Percentiles rank a stretch among this genome's conserved stretches.
These are phyloP conservation scores for Neopestalotiopsis rosae DNA, from an alignment of 2,329 filamentous ascomycete genomes.

Conservation along the genomic window DNA sequence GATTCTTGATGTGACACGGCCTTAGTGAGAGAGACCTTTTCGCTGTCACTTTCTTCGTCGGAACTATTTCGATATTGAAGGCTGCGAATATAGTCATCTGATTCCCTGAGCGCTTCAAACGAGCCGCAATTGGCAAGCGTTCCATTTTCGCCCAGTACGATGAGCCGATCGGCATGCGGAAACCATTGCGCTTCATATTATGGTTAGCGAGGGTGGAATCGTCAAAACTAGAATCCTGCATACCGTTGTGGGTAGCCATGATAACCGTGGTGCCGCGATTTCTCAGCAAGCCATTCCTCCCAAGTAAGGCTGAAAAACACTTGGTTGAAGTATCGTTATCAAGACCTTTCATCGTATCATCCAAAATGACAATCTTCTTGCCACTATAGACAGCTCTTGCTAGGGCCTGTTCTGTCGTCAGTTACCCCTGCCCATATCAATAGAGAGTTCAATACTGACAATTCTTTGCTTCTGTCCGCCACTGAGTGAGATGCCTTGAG, in stretches of 20 bases:
- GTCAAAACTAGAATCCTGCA: background rate
- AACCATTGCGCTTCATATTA: slow-evolving; percentile 9
- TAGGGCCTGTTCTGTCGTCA: background rate
- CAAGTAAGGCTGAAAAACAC: slow-evolving; percentile 9
- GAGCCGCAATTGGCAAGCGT: background rate
- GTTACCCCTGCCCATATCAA: too few relatives aligned
- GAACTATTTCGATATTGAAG: background rate
- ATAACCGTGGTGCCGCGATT: background rate
- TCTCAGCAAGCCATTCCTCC: background rate
- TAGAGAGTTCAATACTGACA: background rate
- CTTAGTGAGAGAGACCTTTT: background rate
- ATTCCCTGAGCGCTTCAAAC: background rate
- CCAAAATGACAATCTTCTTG: background rate
- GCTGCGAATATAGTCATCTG: slow-evolving; percentile 1
- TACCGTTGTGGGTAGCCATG: slow-evolving; percentile 17
- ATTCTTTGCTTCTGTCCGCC: slow-evolving; percentile 53
- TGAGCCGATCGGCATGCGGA: slow-evolving; percentile 8
- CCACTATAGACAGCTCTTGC: slow-evolving; percentile 16
- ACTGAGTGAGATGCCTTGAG: slow-evolving; percentile 49
- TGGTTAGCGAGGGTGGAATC: background rate
- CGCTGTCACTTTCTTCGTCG: background rate
- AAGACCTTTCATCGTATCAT: slow-evolving; percentile 12
- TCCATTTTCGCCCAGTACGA: slow-evolving; percentile 6
- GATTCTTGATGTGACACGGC: background rate
- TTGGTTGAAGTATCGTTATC: slow-evolving; percentile 13